Evolutionary conservation across 148 eudicot species (phyloP).

Genomic region (Chenopodium suecicum): DNA sequence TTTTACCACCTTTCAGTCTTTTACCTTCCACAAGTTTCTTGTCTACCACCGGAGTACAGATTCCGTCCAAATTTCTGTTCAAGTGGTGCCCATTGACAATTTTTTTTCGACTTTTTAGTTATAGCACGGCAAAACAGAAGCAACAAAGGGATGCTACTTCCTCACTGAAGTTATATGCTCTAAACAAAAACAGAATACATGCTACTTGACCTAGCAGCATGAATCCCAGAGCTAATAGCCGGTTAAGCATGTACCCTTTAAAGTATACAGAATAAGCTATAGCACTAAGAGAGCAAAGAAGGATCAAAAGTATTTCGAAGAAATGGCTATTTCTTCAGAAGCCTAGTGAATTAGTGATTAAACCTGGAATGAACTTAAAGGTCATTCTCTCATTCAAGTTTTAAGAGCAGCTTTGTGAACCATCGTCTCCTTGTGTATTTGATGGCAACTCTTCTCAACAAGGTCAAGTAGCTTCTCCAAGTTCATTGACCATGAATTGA

Average conservation of each 20-base stretch:
- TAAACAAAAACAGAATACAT: background rate
- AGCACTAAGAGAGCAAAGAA: background rate
- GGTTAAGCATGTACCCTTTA: background rate
- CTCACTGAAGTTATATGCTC: no score
- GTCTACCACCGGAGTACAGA: no score
- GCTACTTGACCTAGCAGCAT: background rate
- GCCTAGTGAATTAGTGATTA: no score
- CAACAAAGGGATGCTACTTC: no score
- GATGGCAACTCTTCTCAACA: slow-evolving; percentile 98
- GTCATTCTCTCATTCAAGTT: slow-evolving; percentile 31
- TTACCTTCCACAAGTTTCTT: no score
- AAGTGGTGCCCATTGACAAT: no score
- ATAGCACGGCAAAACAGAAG: no score
- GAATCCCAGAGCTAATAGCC: background rate
- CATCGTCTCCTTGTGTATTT: slow-evolving; percentile 98
- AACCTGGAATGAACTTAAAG: no score
- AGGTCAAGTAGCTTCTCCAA: slow-evolving; percentile 93
- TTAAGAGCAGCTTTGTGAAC: slow-evolving; percentile 80
- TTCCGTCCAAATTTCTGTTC: no score
- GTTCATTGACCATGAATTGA: slow-evolving; percentile 90
- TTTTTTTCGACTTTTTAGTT: no score
- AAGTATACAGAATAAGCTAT: background rate
- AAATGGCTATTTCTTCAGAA: background rate
- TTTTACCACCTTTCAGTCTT: no score
- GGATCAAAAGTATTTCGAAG: background rate